A percentile compares a stretch with the other conserved stretches of the same genome.
These are phyloP conservation scores for Coemansia sp. DNA, from an alignment of 192 early-diverging fungal species.

Conservation along the genomic window DNA sequence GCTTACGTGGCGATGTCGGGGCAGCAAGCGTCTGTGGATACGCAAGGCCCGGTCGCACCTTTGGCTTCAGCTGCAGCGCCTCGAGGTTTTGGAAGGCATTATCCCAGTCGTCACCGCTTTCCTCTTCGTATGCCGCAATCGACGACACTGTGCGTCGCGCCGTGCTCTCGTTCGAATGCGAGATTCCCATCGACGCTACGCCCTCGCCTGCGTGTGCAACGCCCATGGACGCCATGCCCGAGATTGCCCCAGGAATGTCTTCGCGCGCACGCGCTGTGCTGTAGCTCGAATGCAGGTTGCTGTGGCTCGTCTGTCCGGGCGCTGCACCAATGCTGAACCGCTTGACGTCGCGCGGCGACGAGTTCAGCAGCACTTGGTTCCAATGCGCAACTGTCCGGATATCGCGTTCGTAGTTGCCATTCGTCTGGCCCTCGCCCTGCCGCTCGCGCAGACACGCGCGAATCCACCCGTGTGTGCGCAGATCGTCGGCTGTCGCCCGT, in stretches of 20 bases:
- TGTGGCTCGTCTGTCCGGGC: constrained; percentile 19
- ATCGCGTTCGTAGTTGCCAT: constrained; percentile 43
- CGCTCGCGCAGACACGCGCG: constrained; percentile 34
- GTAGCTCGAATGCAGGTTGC: constrained; percentile 40
- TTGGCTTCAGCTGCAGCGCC: constrained; percentile 34
- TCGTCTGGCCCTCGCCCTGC: constrained; percentile 33
- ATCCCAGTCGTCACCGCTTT: constrained; percentile 54
- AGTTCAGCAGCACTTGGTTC: constrained; percentile 50
- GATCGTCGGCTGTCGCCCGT: constrained; percentile 62
- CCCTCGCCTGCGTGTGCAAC: constrained; percentile 22
- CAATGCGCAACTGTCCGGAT: constrained; percentile 51
- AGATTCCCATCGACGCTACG: constrained; percentile 53
- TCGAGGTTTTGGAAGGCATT: constrained; percentile 53
- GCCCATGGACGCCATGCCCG: constrained; percentile 50
- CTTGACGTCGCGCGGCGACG: constrained; percentile 51
- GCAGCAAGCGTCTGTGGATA: constrained; percentile 43
- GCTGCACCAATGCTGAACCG: constrained; percentile 32
- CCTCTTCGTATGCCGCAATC: constrained; percentile 51
- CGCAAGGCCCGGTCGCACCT: constrained; percentile 16
- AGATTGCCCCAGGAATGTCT: constrained; percentile 43
- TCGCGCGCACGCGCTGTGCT: constrained; percentile 39
- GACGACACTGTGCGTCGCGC: constrained; percentile 49
- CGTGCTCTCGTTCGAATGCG: constrained; percentile 40
- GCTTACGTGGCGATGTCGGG: constrained; percentile 45
- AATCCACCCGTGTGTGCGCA: constrained; percentile 60